Evolutionary conservation across 192 early-diverging fungal species (phyloP).

Genomic region (Thamnidium elegans): DNA sequence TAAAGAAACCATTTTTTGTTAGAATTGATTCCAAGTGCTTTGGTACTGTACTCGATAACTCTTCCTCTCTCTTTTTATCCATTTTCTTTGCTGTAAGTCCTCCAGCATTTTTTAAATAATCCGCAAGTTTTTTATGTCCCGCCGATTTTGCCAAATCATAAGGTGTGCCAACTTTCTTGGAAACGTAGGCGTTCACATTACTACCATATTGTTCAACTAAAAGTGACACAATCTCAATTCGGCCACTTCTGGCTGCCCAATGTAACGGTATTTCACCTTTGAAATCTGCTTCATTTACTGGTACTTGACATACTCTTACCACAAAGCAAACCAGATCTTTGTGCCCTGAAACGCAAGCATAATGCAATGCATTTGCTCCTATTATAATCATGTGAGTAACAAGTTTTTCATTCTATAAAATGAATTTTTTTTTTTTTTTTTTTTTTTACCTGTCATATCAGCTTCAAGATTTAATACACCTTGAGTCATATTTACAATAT

Average conservation of each 20-base stretch:
- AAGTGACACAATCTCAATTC: conserved; percentile 23
- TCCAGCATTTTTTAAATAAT: conserved; percentile 28
- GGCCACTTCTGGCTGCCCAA: conserved; percentile 31
- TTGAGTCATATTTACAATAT: conserved; percentile 22
- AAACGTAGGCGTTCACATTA: conserved; percentile 28
- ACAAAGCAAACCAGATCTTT: conserved; percentile 23
- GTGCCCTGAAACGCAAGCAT: conserved; percentile 32
- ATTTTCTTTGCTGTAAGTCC: conserved; percentile 28
- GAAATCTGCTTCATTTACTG: conserved; percentile 20
- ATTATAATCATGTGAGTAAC: not conserved
- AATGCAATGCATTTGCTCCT: conserved; percentile 38
- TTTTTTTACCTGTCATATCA: conserved; percentile 17
- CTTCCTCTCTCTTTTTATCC: conserved; percentile 30
- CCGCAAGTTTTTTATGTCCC: conserved; percentile 22
- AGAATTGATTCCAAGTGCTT: conserved; percentile 25
- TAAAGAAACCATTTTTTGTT: conserved; percentile 30
- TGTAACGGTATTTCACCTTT: conserved; percentile 33
- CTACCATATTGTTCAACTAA: conserved; percentile 27
- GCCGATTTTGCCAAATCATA: conserved; percentile 28
- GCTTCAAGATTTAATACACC: conserved; percentile 20
- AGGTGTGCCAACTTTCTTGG: conserved; percentile 27
- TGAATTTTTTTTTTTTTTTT: not conserved
- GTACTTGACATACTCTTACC: conserved; percentile 19
- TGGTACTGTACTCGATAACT: conserved; percentile 21
- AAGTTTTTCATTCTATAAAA: not conserved